Percentiles rank a stretch among this genome's conserved stretches.
These are phyloP conservation scores for Septoria petroselini DNA, from an alignment of 2,329 filamentous ascomycete species.

Conservation along the genomic window DNA sequence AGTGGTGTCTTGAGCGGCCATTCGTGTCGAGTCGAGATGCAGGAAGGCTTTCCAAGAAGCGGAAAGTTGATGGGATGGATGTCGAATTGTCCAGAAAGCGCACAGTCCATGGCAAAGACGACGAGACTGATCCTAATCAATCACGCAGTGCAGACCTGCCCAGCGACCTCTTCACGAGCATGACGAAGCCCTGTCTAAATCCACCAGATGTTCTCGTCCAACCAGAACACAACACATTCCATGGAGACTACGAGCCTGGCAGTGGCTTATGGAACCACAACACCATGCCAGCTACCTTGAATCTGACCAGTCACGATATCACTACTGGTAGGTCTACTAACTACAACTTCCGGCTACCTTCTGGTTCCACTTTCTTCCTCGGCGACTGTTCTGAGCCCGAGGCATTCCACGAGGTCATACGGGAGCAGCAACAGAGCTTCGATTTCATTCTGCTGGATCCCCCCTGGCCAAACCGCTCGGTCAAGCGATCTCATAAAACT, in stretches of 20 bases:
- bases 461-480: conserved; percentile 78
- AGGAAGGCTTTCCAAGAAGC: not conserved
- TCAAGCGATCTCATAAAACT: conserved; percentile 55
- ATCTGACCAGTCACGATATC: conserved; percentile 1
- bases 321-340: not conserved
- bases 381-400: conserved; percentile 44
- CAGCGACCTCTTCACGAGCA: too few species aligned
- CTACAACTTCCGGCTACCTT: conserved; percentile 44
- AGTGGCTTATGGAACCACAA: not conserved
- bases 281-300: not conserved
- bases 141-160: too few species aligned
- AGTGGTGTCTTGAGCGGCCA: conserved; percentile 40
- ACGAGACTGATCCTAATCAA: too few species aligned
- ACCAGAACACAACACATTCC: not conserved
- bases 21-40: conserved; percentile 5
- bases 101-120: too few species aligned
- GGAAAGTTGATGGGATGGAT: not conserved
- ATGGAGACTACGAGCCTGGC: conserved; percentile 4
- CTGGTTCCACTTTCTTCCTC: conserved; percentile 49
- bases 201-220: not conserved
- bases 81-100: not conserved
- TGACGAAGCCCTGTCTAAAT: not conserved
- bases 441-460: conserved; percentile 71
- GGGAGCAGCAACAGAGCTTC: conserved; percentile 50
- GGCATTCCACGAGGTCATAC: conserved; percentile 41